Conservation (phyloP, 495 filamentous ascomycete species). For the Sordaria brevicollis region DNA sequence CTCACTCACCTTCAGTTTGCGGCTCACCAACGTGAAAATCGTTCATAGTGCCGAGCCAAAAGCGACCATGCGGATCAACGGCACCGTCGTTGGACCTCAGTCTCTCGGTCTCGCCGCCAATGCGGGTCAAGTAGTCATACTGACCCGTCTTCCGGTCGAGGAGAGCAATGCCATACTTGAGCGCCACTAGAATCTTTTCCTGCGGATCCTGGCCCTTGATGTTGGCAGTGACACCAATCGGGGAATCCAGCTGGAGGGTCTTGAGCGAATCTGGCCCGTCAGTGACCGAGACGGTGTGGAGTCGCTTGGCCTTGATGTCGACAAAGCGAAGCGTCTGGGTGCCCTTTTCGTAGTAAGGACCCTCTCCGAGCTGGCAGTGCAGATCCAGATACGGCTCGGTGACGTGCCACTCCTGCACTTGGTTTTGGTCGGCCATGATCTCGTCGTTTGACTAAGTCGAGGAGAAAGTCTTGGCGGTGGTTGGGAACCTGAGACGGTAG, state of each 20-base stretch:
- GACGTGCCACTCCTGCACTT: constrained; percentile 33
- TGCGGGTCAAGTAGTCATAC: constrained; percentile 35
- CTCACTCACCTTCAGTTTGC: constrained; percentile 41
- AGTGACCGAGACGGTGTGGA: constrained; percentile 64
- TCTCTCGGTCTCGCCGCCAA: constrained; percentile 36
- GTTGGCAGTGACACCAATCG: constrained; percentile 73
- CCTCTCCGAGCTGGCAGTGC: constrained; percentile 70
- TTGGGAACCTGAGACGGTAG: neutral
- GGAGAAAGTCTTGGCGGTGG: neutral
- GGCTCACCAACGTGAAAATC: constrained; percentile 48
- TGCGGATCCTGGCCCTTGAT: constrained; percentile 56
- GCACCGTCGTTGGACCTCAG: constrained; percentile 71
- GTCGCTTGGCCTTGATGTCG: constrained; percentile 71
- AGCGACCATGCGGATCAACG: constrained; percentile 69
- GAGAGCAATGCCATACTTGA: constrained; percentile 71
- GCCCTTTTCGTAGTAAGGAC: constrained; percentile 62
- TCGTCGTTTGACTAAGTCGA: neutral
- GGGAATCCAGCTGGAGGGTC: constrained; percentile 55
- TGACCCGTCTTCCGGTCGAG: constrained; percentile 57
- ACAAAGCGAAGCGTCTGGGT: constrained; percentile 74
- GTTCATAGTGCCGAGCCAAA: constrained; percentile 88
- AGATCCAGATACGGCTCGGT: constrained; percentile 64
- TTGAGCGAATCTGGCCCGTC: constrained; percentile 53
- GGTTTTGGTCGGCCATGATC: constrained; percentile 14
- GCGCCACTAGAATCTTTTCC: constrained; percentile 62